Base-by-base conservation (phyloP, 345 rosid species). In the Orychophragmus violaceus region DNA sequence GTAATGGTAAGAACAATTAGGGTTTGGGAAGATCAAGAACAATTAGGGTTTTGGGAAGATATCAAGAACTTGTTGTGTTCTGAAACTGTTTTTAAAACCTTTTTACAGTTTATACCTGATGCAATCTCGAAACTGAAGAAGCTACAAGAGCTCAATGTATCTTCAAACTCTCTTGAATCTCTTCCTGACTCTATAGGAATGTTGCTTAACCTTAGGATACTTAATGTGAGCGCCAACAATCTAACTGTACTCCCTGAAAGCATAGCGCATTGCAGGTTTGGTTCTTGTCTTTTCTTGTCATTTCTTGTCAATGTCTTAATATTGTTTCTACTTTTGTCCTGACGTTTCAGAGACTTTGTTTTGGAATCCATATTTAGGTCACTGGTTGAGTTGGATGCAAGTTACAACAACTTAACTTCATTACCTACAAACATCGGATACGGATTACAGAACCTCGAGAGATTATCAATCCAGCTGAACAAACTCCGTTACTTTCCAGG, bases 121-220 rank as follows among this genome's bases (percentile, higher is more conserved):
- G 87, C 96, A 30, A 75, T 91, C 62, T 87, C 88, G 12, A 93
- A 89, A 39, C 64, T 95, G 22, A 77, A 77, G 62, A 81, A 81
- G 68, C 90, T 91, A 21, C 87, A 87, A 73, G 89, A 80, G 74
- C 87, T 95, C 28, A 77, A 85, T 63, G 80, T 82, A 55, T 85
- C 95, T 71, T 83, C 91, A 23, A 95, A 89, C 71, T 82, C 83
- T 17, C 37, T 89, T 56, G 74, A 73, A 52, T 74, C 77, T 6
- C 83, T 95, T 18, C 97, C 99, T 0, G 95, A 89, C 68, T 87
- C 96, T 12, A 76, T 91, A 72, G 95, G 99, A 54, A 72, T 85
- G 79, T 79, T 94, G 46, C 62, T 72, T 29, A 88, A 82, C 76
- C 78, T 91, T 74, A 90, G 74, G 74, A 56, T 79, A 60, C 81